phyloP scores from a whole-genome alignment of 768 basidiomycete species.

The Aureoboletus auriporus region DNA sequence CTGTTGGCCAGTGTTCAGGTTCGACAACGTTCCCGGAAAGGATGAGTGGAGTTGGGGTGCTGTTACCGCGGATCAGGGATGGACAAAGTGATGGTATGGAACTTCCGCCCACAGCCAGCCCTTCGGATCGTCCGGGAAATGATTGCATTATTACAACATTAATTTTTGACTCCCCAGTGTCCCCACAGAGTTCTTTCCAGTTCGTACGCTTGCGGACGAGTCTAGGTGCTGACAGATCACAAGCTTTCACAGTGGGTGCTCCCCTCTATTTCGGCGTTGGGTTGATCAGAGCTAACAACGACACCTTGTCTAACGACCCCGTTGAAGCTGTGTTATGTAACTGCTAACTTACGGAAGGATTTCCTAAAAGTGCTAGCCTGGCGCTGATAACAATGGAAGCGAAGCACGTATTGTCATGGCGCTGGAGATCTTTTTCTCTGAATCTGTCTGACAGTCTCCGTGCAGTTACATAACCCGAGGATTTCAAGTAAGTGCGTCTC shows the following conservation, averaged over 20 bases:
- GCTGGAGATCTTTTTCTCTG: not conserved
- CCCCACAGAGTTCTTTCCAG: not conserved
- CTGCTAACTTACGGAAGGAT: constrained; percentile 5
- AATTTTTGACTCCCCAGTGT: not conserved
- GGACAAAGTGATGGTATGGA: not conserved
- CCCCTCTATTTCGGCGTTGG: not conserved
- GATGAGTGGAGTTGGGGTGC: not conserved
- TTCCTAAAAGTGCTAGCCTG: not conserved
- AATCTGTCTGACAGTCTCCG: not conserved
- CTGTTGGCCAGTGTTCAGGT: not conserved
- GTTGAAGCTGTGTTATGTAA: not conserved
- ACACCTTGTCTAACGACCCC: not conserved
- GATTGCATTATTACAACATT: no score
- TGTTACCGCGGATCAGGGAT: not conserved
- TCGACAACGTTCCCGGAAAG: not conserved
- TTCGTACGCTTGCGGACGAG: not conserved
- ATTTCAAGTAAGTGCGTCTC: not conserved
- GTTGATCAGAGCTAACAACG: not conserved
- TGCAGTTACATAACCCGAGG: no score
- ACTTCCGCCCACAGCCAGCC: no score
- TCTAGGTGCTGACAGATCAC: not conserved
- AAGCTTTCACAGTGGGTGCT: not conserved
- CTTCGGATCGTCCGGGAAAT: no score
- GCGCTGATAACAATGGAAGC: constrained; percentile 12
- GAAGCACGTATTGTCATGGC: not conserved